Conservation (phyloP, 768 basidiomycete genomes). For the Lactarius indigo region DNA sequence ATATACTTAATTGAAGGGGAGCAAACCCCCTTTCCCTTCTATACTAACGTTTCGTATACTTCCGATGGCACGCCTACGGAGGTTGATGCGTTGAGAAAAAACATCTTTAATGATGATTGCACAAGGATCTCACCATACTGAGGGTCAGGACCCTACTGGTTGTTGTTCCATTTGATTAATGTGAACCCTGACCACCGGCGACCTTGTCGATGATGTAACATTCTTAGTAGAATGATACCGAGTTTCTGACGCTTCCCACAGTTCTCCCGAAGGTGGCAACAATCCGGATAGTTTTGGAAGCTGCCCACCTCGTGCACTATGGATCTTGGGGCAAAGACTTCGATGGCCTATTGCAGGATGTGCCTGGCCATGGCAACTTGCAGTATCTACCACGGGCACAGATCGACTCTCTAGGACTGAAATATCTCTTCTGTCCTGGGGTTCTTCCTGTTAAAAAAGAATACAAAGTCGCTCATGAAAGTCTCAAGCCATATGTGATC, state of each 20-base stretch:
- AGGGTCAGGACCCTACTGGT: too few relatives aligned
- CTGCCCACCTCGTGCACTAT: not conserved
- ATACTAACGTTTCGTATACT: not conserved
- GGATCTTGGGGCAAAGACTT: not conserved
- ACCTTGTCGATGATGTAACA: too few relatives aligned
- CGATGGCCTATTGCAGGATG: not conserved
- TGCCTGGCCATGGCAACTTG: not conserved
- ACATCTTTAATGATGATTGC: not conserved
- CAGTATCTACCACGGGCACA: not conserved
- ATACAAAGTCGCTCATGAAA: not conserved
- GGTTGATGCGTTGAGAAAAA: not conserved
- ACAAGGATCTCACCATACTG: not conserved
- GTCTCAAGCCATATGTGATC: not conserved
- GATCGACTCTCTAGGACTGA: not conserved
- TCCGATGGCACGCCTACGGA: not conserved
- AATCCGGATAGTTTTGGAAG: not conserved
- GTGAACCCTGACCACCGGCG: too few relatives aligned
- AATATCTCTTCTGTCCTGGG: not conserved
- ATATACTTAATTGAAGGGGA: not conserved
- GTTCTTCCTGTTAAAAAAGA: not conserved
- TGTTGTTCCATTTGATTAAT: too few relatives aligned
- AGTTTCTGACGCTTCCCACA: too few relatives aligned
- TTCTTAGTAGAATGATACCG: too few relatives aligned
- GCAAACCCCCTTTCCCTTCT: not conserved
- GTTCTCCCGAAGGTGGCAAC: too few relatives aligned